A percentile compares a stretch with the other conserved stretches of the same genome.
phyloP scores from a whole-genome alignment of 2,329 filamentous ascomycete species.

The Exutisphaerella laricina region DNA sequence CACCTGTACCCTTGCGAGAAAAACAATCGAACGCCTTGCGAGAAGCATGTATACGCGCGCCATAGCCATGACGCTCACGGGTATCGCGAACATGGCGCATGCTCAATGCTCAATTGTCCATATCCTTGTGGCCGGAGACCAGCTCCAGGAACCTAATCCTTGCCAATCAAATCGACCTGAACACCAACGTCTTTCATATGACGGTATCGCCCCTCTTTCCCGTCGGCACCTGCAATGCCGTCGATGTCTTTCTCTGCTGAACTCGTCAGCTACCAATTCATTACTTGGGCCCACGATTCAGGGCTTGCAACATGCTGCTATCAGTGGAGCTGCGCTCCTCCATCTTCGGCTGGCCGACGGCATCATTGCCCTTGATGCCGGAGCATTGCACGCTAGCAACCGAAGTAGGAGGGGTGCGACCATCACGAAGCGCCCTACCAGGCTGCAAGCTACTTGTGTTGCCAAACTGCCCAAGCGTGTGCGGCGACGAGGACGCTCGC shows the following conservation, averaged over 20 bases:
- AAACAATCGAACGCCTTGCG: not conserved
- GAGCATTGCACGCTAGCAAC: constrained; percentile 19
- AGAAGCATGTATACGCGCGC: constrained; percentile 3
- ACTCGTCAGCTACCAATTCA: constrained; percentile 24
- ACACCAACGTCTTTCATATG: constrained; percentile 28
- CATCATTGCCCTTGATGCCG: constrained; percentile 29
- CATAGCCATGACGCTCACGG: not conserved
- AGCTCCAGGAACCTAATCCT: constrained; percentile 20
- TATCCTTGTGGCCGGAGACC: constrained; percentile 15
- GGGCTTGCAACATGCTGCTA: constrained; percentile 26
- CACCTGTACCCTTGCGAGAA: too few relatives aligned
- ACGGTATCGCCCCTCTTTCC: constrained; percentile 21
- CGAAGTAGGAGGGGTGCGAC: constrained; percentile 36
- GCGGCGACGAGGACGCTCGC: constrained; percentile 40
- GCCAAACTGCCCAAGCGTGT: constrained; percentile 25
- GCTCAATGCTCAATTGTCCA: not conserved
- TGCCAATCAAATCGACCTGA: constrained; percentile 26
- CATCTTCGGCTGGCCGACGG: constrained; percentile 31
- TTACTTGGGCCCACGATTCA: constrained; percentile 24
- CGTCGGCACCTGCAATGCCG: constrained; percentile 22
- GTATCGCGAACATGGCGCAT: not conserved
- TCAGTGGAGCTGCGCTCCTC: constrained; percentile 34
- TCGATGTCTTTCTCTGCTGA: constrained; percentile 26
- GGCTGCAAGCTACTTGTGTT: constrained; percentile 28
- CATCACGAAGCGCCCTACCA: constrained; percentile 28